Percentiles rank a stretch among this genome's conserved stretches.
phyloP scores from a whole-genome alignment of 140 eudicot genomes.

The Stevia rebaudiana region DNA sequence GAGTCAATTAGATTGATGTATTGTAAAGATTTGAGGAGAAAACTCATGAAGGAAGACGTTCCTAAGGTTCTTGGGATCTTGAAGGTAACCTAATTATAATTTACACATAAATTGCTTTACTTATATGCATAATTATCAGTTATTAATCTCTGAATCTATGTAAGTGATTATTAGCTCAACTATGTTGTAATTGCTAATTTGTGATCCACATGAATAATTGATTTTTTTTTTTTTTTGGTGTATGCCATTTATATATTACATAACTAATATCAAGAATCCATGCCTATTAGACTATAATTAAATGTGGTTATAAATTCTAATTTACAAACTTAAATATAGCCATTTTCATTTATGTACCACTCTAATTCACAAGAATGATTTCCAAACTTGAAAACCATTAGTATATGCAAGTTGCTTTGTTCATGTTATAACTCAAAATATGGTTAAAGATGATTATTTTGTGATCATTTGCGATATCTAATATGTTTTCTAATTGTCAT shows the following conservation, averaged over 20 bases:
- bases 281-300: not conserved
- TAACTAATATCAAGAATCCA: constrained; percentile 10
- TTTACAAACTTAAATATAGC: too few relatives aligned
- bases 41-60: constrained; percentile 44
- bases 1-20: constrained; percentile 82
- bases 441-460: not conserved
- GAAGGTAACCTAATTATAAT: constrained; percentile 24
- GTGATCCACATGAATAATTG: constrained; percentile 1
- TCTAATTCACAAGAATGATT: not conserved
- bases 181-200: not conserved
- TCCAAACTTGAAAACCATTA: constrained; percentile 5
- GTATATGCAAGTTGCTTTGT: not conserved
- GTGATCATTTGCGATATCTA: not conserved
- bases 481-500: constrained; percentile 5
- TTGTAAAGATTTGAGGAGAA: constrained; percentile 38
- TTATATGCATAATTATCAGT: not conserved
- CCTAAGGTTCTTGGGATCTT: constrained; percentile 41
- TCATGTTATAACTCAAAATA: not conserved
- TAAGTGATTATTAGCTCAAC: constrained; percentile 2
- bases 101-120: not conserved
- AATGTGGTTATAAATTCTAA: too few relatives aligned
- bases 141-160: not conserved
- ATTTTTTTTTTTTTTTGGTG: not conserved
- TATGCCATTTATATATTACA: not conserved
- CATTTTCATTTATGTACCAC: too few relatives aligned